Base-by-base conservation (phyloP, 768 basidiomycete genomes). In the Trametes villosa region DNA sequence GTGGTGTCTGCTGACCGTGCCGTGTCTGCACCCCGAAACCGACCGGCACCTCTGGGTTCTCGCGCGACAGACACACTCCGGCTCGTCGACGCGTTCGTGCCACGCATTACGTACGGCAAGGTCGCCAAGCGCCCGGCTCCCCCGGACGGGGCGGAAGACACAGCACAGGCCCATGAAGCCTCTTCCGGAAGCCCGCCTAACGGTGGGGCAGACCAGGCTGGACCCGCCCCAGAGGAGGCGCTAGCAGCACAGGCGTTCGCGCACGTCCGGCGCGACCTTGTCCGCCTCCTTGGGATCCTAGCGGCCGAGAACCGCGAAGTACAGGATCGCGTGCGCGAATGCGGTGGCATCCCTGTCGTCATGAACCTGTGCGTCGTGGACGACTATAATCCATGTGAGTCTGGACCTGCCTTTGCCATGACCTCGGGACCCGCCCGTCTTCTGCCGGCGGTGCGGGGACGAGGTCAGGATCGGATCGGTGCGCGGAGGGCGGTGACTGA, bases 311-410 rank as follows among this genome's bases (percentile, higher is more conserved):
- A 81, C 65, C 85, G 74, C 69, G 78, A 74, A 30, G 85, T 88
- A 41, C 94, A 96, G 70, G 91, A 96, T 72, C 82, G 86, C 9
- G 80, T 88, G 40, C 82, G 94, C 49, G 73, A 73, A 34, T 85
- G 81, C 63, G 89, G 84, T 24, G 94, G 94, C 46, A 85, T 97
- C 60, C 81, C 87, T 52, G 83, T 93, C 46, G 81, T 96, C 18
- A 86, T 97, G 84, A 91, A 89, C 69, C 79, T 95, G 75, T 96
- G 94, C 72, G 91, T 92, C 18, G 78, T 94, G 27, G 95, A 98
- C 71, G 94, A 95, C 67, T 77, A 88, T 58, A 97, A 96, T 74
- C 95, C 95, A 38, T 95, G 95, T 96, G 72, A 75, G 94, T 85
- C 34, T 26, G 42, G 42, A 30, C 26, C 22, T n/a, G 48, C 8